Evolutionary conservation across 257 asterid species (phyloP).

Genomic region (Datura wrightii): DNA sequence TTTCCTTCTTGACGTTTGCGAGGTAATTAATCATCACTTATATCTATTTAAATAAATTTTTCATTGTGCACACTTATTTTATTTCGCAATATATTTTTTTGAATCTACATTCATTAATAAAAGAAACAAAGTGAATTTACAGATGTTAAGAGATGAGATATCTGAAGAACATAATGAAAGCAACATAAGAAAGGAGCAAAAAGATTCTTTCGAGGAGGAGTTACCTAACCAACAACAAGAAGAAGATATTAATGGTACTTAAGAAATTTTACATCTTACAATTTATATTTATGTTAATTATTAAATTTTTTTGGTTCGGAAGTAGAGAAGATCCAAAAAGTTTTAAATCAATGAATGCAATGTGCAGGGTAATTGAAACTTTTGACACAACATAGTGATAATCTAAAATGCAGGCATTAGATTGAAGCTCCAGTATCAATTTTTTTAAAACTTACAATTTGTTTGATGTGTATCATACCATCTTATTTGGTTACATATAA

Average conservation of each 20-base stretch:
- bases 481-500: background rate
- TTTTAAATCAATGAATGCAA: background rate
- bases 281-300: background rate
- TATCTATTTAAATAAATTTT: background rate
- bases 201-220: background rate
- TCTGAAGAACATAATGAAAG: background rate
- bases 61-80: background rate
- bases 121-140: background rate
- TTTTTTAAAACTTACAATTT: background rate
- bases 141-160: background rate
- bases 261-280: background rate
- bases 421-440: background rate
- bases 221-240: background rate
- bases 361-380: background rate
- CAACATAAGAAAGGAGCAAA: background rate
- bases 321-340: background rate
- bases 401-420: background rate
- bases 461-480: background rate
- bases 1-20: background rate
- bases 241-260: background rate
- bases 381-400: background rate
- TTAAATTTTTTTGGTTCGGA: background rate
- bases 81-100: background rate
- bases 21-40: background rate
- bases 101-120: background rate